A percentile compares a stretch with the other conserved stretches of the same genome.
Evolutionary conservation across 768 basidiomycete species (phyloP).

Genomic region (Trichaptum fuscoviolaceum): DNA sequence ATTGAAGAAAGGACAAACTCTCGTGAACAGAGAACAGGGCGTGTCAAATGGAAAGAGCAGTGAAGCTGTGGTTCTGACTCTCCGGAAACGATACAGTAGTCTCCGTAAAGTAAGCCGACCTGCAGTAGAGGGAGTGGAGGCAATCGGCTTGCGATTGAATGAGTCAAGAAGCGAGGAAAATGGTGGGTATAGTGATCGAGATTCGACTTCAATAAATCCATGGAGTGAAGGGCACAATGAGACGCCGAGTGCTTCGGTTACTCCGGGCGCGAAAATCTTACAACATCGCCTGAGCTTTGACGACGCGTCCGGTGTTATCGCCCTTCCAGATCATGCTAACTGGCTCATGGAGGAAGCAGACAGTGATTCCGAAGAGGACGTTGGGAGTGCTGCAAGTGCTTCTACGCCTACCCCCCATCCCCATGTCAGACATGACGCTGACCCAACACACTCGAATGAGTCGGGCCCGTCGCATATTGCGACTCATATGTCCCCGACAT

Average conservation of each 20-base stretch:
- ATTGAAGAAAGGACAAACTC: constrained; percentile 73
- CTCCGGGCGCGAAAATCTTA: constrained; percentile 20
- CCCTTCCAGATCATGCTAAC: constrained; percentile 70
- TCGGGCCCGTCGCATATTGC: constrained; percentile 21
- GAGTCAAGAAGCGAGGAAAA: not conserved
- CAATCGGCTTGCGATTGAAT: constrained; percentile 1
- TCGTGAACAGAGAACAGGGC: constrained; percentile 51
- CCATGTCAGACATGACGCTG: constrained; percentile 22
- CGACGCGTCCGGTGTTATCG: constrained; percentile 82
- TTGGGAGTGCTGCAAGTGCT: constrained; percentile 33
- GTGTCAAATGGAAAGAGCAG: constrained; percentile 31
- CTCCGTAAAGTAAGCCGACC: constrained; percentile 31
- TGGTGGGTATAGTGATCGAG: constrained; percentile 9
- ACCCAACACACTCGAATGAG: constrained; percentile 12
- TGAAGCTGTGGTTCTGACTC: constrained; percentile 73
- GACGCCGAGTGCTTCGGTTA: constrained; percentile 23
- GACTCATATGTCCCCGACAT: constrained; percentile 1
- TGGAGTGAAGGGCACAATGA: constrained; percentile 45
- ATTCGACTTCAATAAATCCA: constrained; percentile 36
- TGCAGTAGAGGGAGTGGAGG: constrained; percentile 7
- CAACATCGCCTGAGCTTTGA: constrained; percentile 77
- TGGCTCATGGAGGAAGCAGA: constrained; percentile 52
- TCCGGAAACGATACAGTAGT: constrained; percentile 65
- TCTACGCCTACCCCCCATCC: constrained; percentile 29
- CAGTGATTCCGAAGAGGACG: constrained; percentile 42